These are phyloP conservation scores for Graphilbum fragrans DNA, from an alignment of 2,329 filamentous ascomycete genomes.

Conservation along the genomic window DNA sequence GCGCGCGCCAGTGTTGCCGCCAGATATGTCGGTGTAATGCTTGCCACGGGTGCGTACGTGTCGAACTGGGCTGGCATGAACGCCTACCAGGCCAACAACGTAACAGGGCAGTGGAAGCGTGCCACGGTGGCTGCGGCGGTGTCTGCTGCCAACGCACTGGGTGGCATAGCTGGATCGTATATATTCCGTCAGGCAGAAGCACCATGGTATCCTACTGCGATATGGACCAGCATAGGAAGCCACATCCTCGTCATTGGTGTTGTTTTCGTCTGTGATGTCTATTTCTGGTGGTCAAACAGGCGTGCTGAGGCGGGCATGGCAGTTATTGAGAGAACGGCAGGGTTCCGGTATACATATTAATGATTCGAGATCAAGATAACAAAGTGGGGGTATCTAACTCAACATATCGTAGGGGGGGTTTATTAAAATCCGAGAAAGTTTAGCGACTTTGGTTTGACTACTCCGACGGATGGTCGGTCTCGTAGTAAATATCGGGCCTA, in stretches of 20 bases:
- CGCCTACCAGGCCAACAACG: conserved; percentile 77
- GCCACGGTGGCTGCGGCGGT: conserved; percentile 65
- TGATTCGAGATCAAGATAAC: too few relatives aligned
- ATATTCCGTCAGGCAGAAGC: conserved; percentile 44
- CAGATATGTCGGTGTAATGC: conserved; percentile 63
- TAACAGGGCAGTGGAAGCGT: conserved; percentile 78
- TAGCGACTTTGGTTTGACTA: too few relatives aligned
- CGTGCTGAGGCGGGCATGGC: background rate
- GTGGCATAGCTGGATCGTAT: conserved; percentile 62
- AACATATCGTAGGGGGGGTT: too few relatives aligned
- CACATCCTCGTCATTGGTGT: background rate
- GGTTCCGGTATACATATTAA: background rate
- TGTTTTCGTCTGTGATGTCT: background rate
- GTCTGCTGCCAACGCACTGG: conserved; percentile 64
- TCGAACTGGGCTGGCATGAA: conserved; percentile 63
- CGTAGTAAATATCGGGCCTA: too few relatives aligned
- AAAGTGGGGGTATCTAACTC: too few relatives aligned
- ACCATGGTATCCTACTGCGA: background rate
- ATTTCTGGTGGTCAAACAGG: background rate
- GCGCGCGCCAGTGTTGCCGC: conserved; percentile 21
- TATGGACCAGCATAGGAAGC: background rate
- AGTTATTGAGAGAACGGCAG: background rate
- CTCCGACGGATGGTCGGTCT: too few relatives aligned
- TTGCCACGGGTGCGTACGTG: conserved; percentile 62
- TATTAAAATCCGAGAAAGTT: too few relatives aligned